Base-by-base conservation (phyloP, 495 filamentous ascomycete species). In the Annulohypoxylon bovei region DNA sequence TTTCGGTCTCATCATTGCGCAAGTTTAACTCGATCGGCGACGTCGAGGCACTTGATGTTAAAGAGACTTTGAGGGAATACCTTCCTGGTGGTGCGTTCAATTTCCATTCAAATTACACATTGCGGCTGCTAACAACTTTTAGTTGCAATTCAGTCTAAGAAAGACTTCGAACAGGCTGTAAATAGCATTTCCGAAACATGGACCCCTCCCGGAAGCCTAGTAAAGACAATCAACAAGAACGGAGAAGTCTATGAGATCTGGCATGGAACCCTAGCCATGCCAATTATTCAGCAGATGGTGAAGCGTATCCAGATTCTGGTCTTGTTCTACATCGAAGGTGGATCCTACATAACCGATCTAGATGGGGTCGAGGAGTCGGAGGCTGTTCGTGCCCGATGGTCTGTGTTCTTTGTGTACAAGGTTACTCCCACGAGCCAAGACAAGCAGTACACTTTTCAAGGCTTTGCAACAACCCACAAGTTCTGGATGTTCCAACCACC, bases 241-340 rank as follows among this genome's bases (percentile, higher is more conserved):
- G 77, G 76, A 18, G 77, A 77, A 14, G 78, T 75, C 7, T 87
- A 80, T 58, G 84, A 87, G 64, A 78, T 89, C 23, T 89, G 85
- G 84, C 80, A 79, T 58, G 83, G 85, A 20, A 84, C 59, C 39
- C 62, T 87, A 33, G 74, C 82, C 20, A 83, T 88, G 68, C 77
- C 86, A 0, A 82, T 81, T 14, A 86, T 94, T 30, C 84, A 83
- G 65, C 81, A 87, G 68, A 76, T 97, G 30, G 73, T 95, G 62
- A 88, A 87, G 73, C 92, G 93, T 49, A 88, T 94, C 50, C 93
- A 97, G 77, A 87, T 97, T 37, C 82, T 94, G 23, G 86, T 93
- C n/a, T 89, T 91, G 6, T 83, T 98, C 58, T 97, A 91, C 78
- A 97, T 99, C 66, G 95, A 99, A 79, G 95, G 92, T 22, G 96